These are phyloP conservation scores for Wickerhamomyces chaumierensis DNA, from an alignment of 805 yeast species.

Conservation along the genomic window DNA sequence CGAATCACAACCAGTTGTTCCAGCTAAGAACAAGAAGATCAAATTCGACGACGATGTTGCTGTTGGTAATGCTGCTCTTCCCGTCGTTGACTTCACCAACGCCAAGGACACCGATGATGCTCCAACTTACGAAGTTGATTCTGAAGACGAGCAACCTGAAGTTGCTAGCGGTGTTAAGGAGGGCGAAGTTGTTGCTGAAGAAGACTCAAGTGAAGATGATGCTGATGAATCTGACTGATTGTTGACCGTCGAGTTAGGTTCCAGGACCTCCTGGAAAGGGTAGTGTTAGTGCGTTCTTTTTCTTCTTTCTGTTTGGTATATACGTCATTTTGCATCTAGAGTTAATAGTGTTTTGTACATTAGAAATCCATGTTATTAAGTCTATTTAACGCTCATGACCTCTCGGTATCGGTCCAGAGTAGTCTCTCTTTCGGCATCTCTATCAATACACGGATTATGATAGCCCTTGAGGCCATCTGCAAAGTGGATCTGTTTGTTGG, in stretches of 20 bases:
- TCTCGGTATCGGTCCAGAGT: conserved; percentile 31
- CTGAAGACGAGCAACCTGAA: conserved; percentile 13
- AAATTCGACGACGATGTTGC: conserved; percentile 30
- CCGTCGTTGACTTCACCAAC: conserved; percentile 4
- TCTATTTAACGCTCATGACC: conserved; percentile 6
- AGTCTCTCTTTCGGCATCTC: conserved; percentile 27
- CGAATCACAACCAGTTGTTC: conserved; percentile 43
- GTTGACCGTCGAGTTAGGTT: too few relatives aligned
- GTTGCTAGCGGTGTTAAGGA: conserved; percentile 14
- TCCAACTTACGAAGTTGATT: conserved; percentile 10
- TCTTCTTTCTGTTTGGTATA: neutral
- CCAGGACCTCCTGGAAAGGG: too few relatives aligned
- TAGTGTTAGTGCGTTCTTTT: neutral
- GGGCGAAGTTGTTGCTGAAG: conserved; percentile 16
- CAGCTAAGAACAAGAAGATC: conserved; percentile 28
- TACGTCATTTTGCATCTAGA: too few relatives aligned
- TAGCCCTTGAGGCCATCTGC: conserved; percentile 24
- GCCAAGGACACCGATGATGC: conserved; percentile 6
- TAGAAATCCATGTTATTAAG: too few relatives aligned
- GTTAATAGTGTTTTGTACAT: too few relatives aligned
- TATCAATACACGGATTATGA: conserved; percentile 34
- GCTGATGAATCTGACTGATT: conserved; percentile 5
- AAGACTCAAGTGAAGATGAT: conserved; percentile 18
- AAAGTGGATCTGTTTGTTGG: conserved; percentile 16
- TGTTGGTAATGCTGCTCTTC: conserved; percentile 14